phyloP scores from a whole-genome alignment of 2,329 filamentous ascomycete species.

The Sporothrix variecibatus region DNA sequence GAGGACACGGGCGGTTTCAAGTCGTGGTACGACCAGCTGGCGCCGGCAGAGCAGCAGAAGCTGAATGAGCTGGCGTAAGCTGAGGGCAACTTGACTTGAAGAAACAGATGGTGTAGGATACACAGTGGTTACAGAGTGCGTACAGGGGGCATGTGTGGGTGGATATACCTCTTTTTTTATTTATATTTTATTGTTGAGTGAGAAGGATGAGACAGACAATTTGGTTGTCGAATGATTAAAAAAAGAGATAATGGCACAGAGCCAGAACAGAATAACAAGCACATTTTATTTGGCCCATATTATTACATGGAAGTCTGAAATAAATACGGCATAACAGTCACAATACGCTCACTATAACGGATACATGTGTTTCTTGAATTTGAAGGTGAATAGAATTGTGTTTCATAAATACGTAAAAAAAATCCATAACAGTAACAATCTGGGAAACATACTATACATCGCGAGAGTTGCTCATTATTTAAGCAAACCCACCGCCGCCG shows the following conservation, averaged over 20 bases:
- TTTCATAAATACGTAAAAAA: background rate
- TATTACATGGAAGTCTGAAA: background rate
- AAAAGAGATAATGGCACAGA: background rate
- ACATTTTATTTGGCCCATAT: background rate
- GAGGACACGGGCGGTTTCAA: conserved; percentile 60
- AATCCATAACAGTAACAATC: background rate
- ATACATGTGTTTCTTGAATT: background rate
- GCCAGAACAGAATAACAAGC: background rate
- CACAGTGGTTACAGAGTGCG: background rate
- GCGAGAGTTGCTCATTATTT: background rate
- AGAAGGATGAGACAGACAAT: background rate
- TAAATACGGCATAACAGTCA: background rate
- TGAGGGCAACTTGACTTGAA: too few species aligned
- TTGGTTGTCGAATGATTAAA: background rate
- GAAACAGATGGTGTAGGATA: background rate
- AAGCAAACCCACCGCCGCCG: background rate
- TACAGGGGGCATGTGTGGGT: background rate
- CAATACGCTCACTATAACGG: background rate
- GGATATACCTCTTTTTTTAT: conserved; percentile 15
- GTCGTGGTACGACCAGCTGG: conserved; percentile 58
- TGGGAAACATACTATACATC: background rate
- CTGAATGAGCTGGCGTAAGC: conserved; percentile 51
- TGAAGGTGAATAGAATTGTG: background rate
- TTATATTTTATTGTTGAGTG: background rate
- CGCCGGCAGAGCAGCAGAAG: conserved; percentile 58